These are phyloP conservation scores for Dothistroma septosporum DNA, from an alignment of 2,329 filamentous ascomycete genomes.

Conservation along the genomic window DNA sequence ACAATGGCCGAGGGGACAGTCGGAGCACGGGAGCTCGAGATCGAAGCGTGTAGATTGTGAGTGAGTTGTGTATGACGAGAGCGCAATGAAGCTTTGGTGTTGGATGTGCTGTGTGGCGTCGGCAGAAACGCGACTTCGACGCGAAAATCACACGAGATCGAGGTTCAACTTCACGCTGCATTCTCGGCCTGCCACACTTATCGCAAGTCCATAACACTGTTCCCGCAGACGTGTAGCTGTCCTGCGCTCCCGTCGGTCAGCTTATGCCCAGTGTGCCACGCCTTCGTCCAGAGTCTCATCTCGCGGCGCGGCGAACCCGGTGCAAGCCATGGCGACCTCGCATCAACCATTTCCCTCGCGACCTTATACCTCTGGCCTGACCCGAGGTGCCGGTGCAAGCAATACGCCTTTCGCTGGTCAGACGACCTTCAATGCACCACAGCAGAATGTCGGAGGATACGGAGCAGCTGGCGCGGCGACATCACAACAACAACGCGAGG, in stretches of 20 bases:
- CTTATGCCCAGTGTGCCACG: background rate
- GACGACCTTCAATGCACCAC: constrained; percentile 36
- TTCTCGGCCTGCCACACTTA: background rate
- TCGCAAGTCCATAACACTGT: background rate
- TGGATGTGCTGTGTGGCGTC: background rate
- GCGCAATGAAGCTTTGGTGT: background rate
- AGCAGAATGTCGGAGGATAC: constrained; percentile 24
- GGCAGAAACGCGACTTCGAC: background rate
- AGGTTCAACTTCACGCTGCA: background rate
- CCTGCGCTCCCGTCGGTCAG: background rate
- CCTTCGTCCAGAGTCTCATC: background rate
- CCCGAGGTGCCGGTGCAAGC: constrained; percentile 30
- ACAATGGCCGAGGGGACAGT: no score
- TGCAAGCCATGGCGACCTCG: constrained; percentile 48
- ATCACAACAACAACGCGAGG: constrained; percentile 40
- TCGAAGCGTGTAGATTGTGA: background rate
- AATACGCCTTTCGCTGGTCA: constrained; percentile 33
- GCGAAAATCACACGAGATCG: background rate
- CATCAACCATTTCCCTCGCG: constrained; percentile 55
- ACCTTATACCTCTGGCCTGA: constrained; percentile 48
- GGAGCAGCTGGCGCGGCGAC: constrained; percentile 33
- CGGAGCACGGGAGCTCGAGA: no score
- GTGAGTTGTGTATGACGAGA: background rate
- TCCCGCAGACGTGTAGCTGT: background rate
- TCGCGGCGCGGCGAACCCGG: background rate